A percentile compares a stretch with the other conserved stretches of the same genome.
Evolutionary conservation across 192 early-diverging fungal genomes (phyloP).

Genomic region (Coemansia sp.): DNA sequence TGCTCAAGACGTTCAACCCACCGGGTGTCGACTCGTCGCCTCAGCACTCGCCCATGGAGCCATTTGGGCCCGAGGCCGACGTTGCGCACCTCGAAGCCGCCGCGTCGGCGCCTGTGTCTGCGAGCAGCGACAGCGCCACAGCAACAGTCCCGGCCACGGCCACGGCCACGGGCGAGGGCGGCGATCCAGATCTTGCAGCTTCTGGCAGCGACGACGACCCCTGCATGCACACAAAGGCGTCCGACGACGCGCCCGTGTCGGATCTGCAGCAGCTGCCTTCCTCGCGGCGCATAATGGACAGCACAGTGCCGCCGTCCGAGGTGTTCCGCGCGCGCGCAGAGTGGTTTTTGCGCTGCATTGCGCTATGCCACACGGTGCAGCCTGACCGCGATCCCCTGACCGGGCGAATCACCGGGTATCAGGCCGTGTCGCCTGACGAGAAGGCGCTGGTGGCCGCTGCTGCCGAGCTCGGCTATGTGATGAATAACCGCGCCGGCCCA

Average conservation of each 20-base stretch:
- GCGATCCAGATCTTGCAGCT: slow-evolving; percentile 25
- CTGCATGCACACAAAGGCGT: slow-evolving; percentile 22
- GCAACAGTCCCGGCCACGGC: neutral
- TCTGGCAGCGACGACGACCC: slow-evolving; percentile 22
- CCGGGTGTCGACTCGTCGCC: neutral
- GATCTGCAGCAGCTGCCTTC: slow-evolving; percentile 40
- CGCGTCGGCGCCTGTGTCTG: neutral
- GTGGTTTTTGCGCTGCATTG: slow-evolving; percentile 73
- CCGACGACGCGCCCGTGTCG: slow-evolving; percentile 41
- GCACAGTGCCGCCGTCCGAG: slow-evolving; percentile 28
- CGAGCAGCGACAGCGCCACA: neutral
- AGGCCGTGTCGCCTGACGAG: slow-evolving; percentile 81
- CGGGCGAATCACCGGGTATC: slow-evolving; percentile 65
- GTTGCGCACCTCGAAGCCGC: neutral
- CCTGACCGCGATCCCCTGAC: slow-evolving; percentile 65
- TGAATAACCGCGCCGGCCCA: slow-evolving; percentile 58
- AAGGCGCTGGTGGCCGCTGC: slow-evolving; percentile 78
- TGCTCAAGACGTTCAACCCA: slow-evolving; percentile 8
- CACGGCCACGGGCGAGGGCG: slow-evolving; percentile 1
- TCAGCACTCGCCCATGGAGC: neutral
- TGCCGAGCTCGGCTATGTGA: slow-evolving; percentile 67
- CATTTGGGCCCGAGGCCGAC: neutral
- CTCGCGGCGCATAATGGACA: slow-evolving; percentile 30
- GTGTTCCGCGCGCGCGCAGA: slow-evolving; percentile 48
- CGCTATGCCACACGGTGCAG: slow-evolving; percentile 78